Conservation (phyloP, 495 filamentous ascomycete genomes). For the Pyronema omphalodes region DNA sequence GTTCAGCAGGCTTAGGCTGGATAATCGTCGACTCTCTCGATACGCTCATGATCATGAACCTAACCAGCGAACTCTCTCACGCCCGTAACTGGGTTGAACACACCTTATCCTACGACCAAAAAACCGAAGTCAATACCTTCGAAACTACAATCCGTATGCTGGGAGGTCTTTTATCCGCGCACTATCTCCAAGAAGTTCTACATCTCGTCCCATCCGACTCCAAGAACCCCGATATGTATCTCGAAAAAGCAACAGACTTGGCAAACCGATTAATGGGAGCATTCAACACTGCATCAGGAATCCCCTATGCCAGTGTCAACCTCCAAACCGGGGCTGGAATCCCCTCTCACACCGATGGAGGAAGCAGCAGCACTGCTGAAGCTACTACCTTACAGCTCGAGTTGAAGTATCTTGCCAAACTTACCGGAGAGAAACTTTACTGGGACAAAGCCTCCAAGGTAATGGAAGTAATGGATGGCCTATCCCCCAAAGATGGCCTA, state of each 20-base stretch:
- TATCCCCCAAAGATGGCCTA: conserved; percentile 59
- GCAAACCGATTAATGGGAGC: conserved; percentile 73
- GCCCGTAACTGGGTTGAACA: conserved; percentile 83
- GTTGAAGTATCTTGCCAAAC: conserved; percentile 89
- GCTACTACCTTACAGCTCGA: conserved; percentile 84
- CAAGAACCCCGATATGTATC: conserved; percentile 66
- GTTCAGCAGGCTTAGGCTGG: conserved; percentile 73
- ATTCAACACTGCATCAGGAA: conserved; percentile 67
- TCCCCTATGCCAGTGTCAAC: conserved; percentile 84
- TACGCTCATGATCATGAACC: conserved; percentile 96
- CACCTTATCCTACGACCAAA: conserved; percentile 64
- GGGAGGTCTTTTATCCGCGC: conserved; percentile 80
- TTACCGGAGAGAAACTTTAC: conserved; percentile 80
- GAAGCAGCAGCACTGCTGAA: conserved; percentile 85
- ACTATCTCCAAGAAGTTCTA: conserved; percentile 52
- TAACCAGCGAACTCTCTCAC: conserved; percentile 67
- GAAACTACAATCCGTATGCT: conserved; percentile 98
- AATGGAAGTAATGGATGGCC: conserved; percentile 73
- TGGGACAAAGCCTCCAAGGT: conserved; percentile 84
- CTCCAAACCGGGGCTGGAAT: conserved; percentile 55
- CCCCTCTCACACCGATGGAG: conserved; percentile 63
- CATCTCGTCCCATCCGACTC: conserved; percentile 31
- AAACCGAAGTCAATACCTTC: conserved; percentile 93
- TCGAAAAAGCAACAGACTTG: conserved; percentile 88
- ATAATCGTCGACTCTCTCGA: conserved; percentile 94